Base-by-base conservation (phyloP, 2,329 filamentous ascomycete genomes). In the Fusarium scirpi region DNA sequence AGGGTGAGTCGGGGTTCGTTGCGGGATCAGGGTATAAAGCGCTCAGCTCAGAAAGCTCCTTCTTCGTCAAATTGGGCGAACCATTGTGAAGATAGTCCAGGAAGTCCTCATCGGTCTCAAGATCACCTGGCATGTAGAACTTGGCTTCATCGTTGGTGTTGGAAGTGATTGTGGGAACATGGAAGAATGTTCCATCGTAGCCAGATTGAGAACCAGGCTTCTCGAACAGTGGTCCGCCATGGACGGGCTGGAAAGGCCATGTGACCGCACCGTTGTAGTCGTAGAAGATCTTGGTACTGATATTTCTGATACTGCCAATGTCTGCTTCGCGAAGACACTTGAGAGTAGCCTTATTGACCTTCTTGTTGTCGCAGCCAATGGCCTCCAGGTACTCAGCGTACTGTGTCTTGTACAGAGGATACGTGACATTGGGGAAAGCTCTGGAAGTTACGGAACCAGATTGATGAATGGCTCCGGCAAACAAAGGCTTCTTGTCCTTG, bases 241-340 rank as follows among this genome's bases (percentile, higher is more conserved):
- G 82, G 0, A 81, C 80, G 2, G 84, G 84, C 53, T 85, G 84
- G 74, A 83, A 86, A 0, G 84, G 83, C 84, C 84, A 85, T 0
- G 82, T 85, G 27, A 83, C 74, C 40, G 78, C 78, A 18, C 79
- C 78, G 7, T 81, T 73, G 6, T 80, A 80, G 0, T 80, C 77
- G 4, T 77, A 71, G 58, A 80, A 84, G 5, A 84, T 58, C 22
- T 78, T 77, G 0, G 77, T 76, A 38, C 81, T 83, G 20, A 81
- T 79, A 59, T 77, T 69, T 11, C 76, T 61, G 40, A 85, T 82
- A 3, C 77, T 75, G 6, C 70, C 58, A 3, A 82, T 73, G 13
- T 82, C 77, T 0, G 78, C 80, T 3, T 70, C 67, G 6, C 80
- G 79, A 2, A 85, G 75, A 52, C 83, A 85, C 3, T 68, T 62